Percentiles rank a stretch among this genome's conserved stretches.
Conservation (phyloP, 352 stramenopile species). For the Aphanomyces stellatus region DNA sequence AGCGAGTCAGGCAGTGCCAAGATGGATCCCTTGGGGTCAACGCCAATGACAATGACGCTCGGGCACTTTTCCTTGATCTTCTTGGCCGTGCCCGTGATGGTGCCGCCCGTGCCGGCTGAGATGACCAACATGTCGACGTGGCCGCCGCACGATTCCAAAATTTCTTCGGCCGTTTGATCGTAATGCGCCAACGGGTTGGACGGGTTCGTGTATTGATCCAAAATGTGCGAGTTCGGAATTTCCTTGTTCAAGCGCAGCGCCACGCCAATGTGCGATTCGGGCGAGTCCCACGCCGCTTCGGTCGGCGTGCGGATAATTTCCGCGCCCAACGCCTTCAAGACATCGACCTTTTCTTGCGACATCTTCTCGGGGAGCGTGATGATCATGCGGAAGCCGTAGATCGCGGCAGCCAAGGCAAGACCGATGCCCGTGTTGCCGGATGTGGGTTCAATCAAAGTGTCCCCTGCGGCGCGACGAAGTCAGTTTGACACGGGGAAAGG, state of each 20-base stretch:
- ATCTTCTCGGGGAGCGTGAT: slow-evolving; percentile 94
- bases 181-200: slow-evolving; percentile 95
- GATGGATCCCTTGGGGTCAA: slow-evolving; percentile 90
- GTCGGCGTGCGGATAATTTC: slow-evolving; percentile 96
- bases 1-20: slow-evolving; percentile 87
- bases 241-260: slow-evolving; percentile 89
- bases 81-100: slow-evolving; percentile 88
- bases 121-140: slow-evolving; percentile 94
- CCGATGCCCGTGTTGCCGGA: slow-evolving; percentile 96
- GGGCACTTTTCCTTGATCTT: slow-evolving; percentile 93
- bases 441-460: slow-evolving; percentile 95
- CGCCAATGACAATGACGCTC: slow-evolving; percentile 74
- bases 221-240: slow-evolving; percentile 93
- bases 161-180: slow-evolving; percentile 93
- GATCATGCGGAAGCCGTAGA: slow-evolving; percentile 95
- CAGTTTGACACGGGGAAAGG: too few relatives aligned
- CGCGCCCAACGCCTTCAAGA: slow-evolving; percentile 93
- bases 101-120: slow-evolving; percentile 92
- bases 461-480: slow-evolving; percentile 34
- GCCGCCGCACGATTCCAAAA: slow-evolving; percentile 88
- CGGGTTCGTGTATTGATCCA: slow-evolving; percentile 96
- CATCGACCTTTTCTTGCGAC: slow-evolving; percentile 94
- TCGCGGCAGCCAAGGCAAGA: slow-evolving; percentile 92
- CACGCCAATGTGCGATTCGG: slow-evolving; percentile 92
- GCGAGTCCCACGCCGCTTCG: slow-evolving; percentile 93